A percentile compares a stretch with the other conserved stretches of the same genome.
Evolutionary conservation across 2,329 filamentous ascomycete species (phyloP).

Genomic region (Arachnopeziza araneosa): DNA sequence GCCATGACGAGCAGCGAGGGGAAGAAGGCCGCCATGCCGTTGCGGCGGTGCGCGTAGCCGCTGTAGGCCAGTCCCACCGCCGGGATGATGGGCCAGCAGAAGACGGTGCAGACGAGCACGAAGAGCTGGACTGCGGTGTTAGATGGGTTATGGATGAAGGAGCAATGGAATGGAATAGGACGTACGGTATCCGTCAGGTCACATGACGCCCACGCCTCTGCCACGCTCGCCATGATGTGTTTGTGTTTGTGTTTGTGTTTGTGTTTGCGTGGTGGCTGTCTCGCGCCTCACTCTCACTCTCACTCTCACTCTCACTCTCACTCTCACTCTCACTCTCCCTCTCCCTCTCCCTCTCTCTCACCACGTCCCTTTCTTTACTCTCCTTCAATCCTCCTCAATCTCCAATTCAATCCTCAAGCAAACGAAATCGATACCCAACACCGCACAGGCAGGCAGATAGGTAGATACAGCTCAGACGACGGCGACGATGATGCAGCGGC

Average conservation of each 20-base stretch:
- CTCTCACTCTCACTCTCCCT: not conserved
- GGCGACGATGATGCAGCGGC: not conserved
- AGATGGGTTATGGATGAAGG: not conserved
- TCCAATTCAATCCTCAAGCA: too few relatives aligned
- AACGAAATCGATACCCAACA: too few relatives aligned
- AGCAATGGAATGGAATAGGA: not conserved
- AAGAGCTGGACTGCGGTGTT: conserved; percentile 34
- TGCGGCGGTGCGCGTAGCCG: conserved; percentile 56
- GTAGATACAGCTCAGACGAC: too few relatives aligned
- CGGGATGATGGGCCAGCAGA: conserved; percentile 47
- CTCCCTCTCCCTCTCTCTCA: too few relatives aligned
- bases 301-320: too few relatives aligned
- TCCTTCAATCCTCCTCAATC: too few relatives aligned
- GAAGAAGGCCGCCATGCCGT: conserved; percentile 56
- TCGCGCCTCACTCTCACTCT: too few relatives aligned
- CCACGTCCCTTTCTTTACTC: too few relatives aligned
- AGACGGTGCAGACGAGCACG: conserved; percentile 49
- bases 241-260: too few relatives aligned
- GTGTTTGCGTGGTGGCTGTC: conserved; percentile 19
- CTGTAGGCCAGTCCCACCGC: conserved; percentile 42
- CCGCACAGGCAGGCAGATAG: too few relatives aligned
- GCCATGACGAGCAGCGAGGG: conserved; percentile 53
- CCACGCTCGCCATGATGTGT: conserved; percentile 26
- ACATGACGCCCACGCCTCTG: conserved; percentile 44
- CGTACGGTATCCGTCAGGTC: conserved; percentile 42